phyloP scores from a whole-genome alignment of 108 stramenopile genomes.

The Cylindrotheca closterium region DNA sequence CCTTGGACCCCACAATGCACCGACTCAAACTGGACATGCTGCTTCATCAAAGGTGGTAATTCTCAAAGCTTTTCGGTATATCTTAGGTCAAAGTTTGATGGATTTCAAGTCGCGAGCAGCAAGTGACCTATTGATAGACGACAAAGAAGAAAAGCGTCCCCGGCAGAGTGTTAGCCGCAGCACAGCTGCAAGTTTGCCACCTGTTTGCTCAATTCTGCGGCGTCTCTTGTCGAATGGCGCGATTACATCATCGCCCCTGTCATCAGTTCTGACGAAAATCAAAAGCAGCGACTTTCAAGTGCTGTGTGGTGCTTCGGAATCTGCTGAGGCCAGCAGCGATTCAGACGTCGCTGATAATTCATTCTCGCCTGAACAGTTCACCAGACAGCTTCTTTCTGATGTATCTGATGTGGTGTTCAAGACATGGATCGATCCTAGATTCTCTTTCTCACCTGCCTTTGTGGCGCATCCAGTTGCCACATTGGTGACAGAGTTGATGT shows the following conservation, averaged over 20 bases:
- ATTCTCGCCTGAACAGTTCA: slow-evolving; percentile 35
- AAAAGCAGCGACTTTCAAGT: slow-evolving; percentile 41
- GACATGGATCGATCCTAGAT: slow-evolving; percentile 55
- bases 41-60: too few relatives aligned
- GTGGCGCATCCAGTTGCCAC: slow-evolving; percentile 57
- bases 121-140: too few relatives aligned
- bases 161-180: slow-evolving; percentile 46
- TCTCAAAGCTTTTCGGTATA: slow-evolving; percentile 55
- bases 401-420: slow-evolving; percentile 47
- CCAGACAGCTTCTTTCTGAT: slow-evolving; percentile 42
- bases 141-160: background rate
- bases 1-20: too few relatives aligned
- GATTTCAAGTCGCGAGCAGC: slow-evolving; percentile 43
- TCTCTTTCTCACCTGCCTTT: slow-evolving; percentile 54
- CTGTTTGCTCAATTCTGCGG: slow-evolving; percentile 55
- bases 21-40: too few relatives aligned
- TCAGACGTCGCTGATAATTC: slow-evolving; percentile 6
- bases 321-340: slow-evolving; percentile 1
- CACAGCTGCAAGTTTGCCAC: slow-evolving; percentile 71
- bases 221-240: slow-evolving; percentile 51
- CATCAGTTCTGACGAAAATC: slow-evolving; percentile 52
- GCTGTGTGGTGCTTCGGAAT: slow-evolving; percentile 19
- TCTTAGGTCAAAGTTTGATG: slow-evolving; percentile 53
- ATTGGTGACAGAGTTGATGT: slow-evolving; percentile 57
- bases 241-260: slow-evolving; percentile 45